Conservation (phyloP, 2,329 filamentous ascomycete species). For the Moelleriella libera region DNA sequence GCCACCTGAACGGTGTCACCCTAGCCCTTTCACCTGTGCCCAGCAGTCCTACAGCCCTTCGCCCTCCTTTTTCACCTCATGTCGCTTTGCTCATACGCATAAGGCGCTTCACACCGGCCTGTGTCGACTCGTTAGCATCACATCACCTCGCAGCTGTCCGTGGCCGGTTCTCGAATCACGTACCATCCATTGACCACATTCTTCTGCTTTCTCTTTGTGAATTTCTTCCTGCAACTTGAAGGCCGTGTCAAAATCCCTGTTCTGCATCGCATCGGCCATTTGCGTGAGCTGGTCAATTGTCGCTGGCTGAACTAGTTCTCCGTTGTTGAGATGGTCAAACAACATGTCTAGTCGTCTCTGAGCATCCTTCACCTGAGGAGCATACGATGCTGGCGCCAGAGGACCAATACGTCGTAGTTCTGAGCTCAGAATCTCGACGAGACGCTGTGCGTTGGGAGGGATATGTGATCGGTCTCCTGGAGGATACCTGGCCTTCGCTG, state of each 20-base stretch:
- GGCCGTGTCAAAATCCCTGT: conserved; percentile 55
- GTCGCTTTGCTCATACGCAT: conserved; percentile 63
- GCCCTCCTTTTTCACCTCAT: conserved; percentile 14
- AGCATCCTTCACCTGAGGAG: conserved; percentile 80
- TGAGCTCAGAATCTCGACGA: conserved; percentile 67
- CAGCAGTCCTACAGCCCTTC: background rate
- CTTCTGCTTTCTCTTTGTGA: conserved; percentile 61
- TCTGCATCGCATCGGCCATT: conserved; percentile 51
- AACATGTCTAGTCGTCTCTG: conserved; percentile 84
- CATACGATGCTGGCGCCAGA: conserved; percentile 75
- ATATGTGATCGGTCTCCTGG: conserved; percentile 85
- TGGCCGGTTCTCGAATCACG: conserved; percentile 15
- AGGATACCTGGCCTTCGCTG: conserved; percentile 53
- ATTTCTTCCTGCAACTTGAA: conserved; percentile 60
- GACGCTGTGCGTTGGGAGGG: conserved; percentile 55
- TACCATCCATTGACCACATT: conserved; percentile 83
- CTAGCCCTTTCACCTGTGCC: too few species aligned
- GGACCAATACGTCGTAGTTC: conserved; percentile 84
- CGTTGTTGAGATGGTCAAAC: conserved; percentile 97
- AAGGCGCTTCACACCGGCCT: conserved; percentile 65
- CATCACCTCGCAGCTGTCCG: conserved; percentile 21
- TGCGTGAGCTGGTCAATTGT: conserved; percentile 55
- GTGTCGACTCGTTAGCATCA: background rate
- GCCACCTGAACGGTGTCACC: too few species aligned
- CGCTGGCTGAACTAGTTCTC: conserved; percentile 71